Percentiles rank a stretch among this genome's conserved stretches.
Evolutionary conservation across 495 filamentous ascomycete species (phyloP).

Genomic region (Penicillium malachiteum): DNA sequence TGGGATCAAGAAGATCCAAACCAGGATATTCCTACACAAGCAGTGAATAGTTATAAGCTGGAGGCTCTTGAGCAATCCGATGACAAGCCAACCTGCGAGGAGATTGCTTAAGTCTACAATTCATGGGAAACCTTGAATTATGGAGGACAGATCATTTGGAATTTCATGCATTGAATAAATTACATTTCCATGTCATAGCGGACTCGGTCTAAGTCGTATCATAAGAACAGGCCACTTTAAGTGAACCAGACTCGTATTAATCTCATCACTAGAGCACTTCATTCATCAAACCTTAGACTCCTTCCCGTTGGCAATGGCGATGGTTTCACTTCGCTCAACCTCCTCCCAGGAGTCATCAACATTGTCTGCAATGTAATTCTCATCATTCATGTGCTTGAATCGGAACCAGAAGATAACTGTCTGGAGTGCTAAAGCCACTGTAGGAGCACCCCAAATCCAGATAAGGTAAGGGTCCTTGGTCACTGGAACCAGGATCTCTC

Average conservation of each 20-base stretch:
- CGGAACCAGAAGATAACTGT: constrained; percentile 49
- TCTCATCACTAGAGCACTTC: no score
- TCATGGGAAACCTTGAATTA: neutral
- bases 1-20: neutral
- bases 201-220: neutral
- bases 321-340: neutral
- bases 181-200: neutral
- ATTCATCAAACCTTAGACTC: neutral
- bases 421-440: constrained; percentile 46
- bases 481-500: constrained; percentile 58
- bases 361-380: constrained; percentile 36
- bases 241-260: neutral
- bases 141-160: neutral
- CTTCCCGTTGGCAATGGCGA: neutral
- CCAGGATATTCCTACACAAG: neutral
- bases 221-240: neutral
- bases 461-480: constrained; percentile 59
- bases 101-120: neutral
- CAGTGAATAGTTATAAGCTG: neutral
- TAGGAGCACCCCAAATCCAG: constrained; percentile 55
- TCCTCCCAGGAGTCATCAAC: constrained; percentile 10
- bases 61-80: neutral
- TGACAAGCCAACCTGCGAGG: neutral
- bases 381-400: constrained; percentile 45
- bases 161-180: no score